Conservation (phyloP, 78 protist genomes). For the Guillardia theta region DNA sequence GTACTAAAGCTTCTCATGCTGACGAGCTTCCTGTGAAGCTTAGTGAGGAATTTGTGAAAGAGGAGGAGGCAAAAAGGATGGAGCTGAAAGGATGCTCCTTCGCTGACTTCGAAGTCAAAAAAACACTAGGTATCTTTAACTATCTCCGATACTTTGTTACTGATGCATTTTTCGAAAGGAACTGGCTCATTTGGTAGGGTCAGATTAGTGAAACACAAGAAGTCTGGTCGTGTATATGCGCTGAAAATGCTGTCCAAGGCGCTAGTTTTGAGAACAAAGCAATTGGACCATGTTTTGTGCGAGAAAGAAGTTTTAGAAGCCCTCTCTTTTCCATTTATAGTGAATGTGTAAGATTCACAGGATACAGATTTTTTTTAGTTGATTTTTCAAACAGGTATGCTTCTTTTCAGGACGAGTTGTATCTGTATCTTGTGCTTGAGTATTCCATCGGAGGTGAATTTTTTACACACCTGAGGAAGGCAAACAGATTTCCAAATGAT, state of each 20-base stretch:
- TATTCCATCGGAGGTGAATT: conserved; percentile 88
- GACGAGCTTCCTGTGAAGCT: neutral
- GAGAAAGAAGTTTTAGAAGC: conserved; percentile 77
- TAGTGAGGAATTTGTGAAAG: neutral
- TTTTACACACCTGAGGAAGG: conserved; percentile 69
- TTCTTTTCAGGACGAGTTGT: conserved; percentile 70
- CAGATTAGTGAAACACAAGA: conserved; percentile 27
- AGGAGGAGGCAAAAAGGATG: neutral
- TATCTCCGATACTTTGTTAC: neutral
- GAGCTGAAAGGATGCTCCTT: neutral
- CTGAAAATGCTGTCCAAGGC: conserved; percentile 84
- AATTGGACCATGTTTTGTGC: conserved; percentile 66
- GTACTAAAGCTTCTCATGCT: neutral
- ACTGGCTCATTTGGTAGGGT: conserved; percentile 72
- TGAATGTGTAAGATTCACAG: conserved; percentile 63
- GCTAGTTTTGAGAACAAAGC: conserved; percentile 68
- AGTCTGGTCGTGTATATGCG: conserved; percentile 48
- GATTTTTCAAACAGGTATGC: too few species aligned
- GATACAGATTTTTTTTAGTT: too few species aligned
- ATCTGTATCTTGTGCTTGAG: conserved; percentile 82
- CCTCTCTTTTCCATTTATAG: conserved; percentile 85
- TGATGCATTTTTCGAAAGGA: conserved; percentile 31
- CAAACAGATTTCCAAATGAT: conserved; percentile 40
- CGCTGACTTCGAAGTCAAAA: neutral
- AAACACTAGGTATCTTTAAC: neutral